Evolutionary conservation across 192 early-diverging fungal genomes (phyloP).

Genomic region (Paraglomus occultum): DNA sequence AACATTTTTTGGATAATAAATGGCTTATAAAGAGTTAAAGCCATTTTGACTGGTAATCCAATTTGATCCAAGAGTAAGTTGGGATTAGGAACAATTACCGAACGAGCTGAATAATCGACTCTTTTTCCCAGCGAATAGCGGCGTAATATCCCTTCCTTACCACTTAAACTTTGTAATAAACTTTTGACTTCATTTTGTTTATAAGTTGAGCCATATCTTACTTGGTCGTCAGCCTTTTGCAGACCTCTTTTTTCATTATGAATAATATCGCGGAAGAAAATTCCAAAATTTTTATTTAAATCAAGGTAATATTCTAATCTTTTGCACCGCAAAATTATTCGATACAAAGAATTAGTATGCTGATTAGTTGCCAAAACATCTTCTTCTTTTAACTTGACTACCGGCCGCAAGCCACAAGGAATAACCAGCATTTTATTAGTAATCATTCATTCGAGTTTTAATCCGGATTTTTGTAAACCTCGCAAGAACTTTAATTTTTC

Average conservation of each 20-base stretch:
- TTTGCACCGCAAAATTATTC: not conserved
- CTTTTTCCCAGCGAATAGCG: conserved; percentile 21
- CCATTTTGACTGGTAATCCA: conserved; percentile 25
- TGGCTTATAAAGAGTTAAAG: conserved; percentile 6
- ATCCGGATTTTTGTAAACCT: not conserved
- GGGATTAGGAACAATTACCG: conserved; percentile 24
- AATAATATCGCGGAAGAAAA: conserved; percentile 19
- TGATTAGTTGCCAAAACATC: not conserved
- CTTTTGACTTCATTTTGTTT: conserved; percentile 9
- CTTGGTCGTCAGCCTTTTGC: conserved; percentile 16
- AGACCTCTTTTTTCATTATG: conserved; percentile 17
- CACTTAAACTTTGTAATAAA: conserved; percentile 25
- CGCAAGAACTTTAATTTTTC: conserved; percentile 15
- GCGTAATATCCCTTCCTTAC: conserved; percentile 14
- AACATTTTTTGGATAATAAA: conserved; percentile 23
- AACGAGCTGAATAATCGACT: conserved; percentile 20
- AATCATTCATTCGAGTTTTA: conserved; percentile 20
- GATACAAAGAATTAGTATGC: not conserved
- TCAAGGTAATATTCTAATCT: conserved; percentile 2
- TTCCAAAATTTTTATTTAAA: not conserved
- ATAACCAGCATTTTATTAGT: conserved; percentile 3
- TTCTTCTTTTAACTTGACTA: conserved; percentile 17
- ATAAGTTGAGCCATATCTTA: not conserved
- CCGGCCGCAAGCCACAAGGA: conserved; percentile 15
- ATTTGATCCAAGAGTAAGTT: not conserved